A percentile compares a stretch with the other conserved stretches of the same genome.
These are phyloP conservation scores for Wickerhamiella alocasiicola DNA, from an alignment of 805 yeast species.

Conservation along the genomic window DNA sequence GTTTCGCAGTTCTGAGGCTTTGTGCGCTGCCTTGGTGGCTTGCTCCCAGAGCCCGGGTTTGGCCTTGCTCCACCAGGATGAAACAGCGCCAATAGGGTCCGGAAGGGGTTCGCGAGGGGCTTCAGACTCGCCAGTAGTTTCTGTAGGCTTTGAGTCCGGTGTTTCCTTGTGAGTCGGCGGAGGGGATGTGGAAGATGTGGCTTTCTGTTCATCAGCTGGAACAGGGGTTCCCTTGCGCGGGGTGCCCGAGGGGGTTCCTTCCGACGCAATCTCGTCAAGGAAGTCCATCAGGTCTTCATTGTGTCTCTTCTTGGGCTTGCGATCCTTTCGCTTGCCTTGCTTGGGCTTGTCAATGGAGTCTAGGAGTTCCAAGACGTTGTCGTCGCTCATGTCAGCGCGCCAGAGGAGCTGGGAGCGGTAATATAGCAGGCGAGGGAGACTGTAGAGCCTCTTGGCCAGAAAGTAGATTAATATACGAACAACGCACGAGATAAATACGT, in stretches of 20 bases:
- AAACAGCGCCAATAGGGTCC: slow-evolving; percentile 26
- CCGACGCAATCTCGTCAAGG: slow-evolving; percentile 29
- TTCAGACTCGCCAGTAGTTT: neutral
- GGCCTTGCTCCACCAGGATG: slow-evolving; percentile 30
- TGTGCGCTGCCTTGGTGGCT: slow-evolving; percentile 25
- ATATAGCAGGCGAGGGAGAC: too few species aligned
- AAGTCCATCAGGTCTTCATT: slow-evolving; percentile 34
- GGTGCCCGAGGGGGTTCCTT: slow-evolving; percentile 19
- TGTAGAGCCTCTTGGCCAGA: too few species aligned
- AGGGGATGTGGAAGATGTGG: slow-evolving; percentile 9
- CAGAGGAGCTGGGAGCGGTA: too few species aligned
- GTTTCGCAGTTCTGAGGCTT: slow-evolving; percentile 22
- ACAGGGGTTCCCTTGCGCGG: slow-evolving; percentile 3
- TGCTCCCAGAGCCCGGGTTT: slow-evolving; percentile 31
- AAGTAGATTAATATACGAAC: too few species aligned
- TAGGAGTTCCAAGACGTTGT: slow-evolving; percentile 31
- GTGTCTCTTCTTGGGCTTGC: slow-evolving; percentile 16
- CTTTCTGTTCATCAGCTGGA: slow-evolving; percentile 1
- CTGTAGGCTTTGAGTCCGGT: neutral
- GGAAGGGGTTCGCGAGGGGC: slow-evolving; percentile 11
- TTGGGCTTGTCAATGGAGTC: slow-evolving; percentile 28
- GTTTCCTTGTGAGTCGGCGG: slow-evolving; percentile 1
- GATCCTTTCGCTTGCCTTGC: slow-evolving; percentile 13
- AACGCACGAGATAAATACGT: too few species aligned
- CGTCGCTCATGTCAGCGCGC: slow-evolving; percentile 6